Evolutionary conservation across 768 basidiomycete genomes (phyloP).

Genomic region (Boletus patriciae): DNA sequence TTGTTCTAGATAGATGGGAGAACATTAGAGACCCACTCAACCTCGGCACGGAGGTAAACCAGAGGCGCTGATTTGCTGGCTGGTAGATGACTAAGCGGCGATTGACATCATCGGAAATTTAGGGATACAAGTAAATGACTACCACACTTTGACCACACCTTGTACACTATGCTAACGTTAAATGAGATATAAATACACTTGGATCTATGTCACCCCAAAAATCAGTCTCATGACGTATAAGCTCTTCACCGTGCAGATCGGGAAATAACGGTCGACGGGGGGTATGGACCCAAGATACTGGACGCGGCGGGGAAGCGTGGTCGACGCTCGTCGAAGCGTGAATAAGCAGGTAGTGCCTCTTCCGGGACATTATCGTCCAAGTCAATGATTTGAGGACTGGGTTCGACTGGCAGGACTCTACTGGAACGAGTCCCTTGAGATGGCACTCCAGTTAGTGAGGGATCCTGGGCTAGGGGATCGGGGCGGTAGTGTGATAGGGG

Average conservation of each 20-base stretch:
- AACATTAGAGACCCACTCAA: conserved; percentile 30
- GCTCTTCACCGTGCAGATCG: not conserved
- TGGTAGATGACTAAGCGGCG: conserved; percentile 18
- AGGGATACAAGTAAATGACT: not conserved
- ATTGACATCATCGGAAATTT: not conserved
- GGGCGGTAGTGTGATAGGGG: not conserved
- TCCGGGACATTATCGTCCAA: not conserved
- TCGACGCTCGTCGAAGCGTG: conserved; percentile 27
- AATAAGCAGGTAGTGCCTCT: conserved; percentile 27
- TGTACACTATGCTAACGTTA: not conserved
- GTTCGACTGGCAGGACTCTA: not conserved
- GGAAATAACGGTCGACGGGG: conserved; percentile 17
- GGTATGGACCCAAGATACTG: conserved; percentile 30
- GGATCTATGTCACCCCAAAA: not conserved
- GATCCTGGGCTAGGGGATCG: conserved; percentile 14
- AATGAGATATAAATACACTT: conserved; percentile 6
- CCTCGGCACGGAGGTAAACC: not conserved
- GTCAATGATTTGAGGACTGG: not conserved
- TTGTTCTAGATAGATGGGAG: conserved; percentile 18
- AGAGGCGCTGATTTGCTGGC: not conserved
- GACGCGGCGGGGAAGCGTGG: conserved; percentile 19
- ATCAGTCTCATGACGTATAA: not conserved
- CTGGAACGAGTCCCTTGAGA: not conserved
- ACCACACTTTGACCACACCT: no score
- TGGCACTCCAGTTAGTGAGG: conserved; percentile 20